Evolutionary conservation across 2,329 filamentous ascomycete species (phyloP).

Genomic region (Cytospora chrysosperma): DNA sequence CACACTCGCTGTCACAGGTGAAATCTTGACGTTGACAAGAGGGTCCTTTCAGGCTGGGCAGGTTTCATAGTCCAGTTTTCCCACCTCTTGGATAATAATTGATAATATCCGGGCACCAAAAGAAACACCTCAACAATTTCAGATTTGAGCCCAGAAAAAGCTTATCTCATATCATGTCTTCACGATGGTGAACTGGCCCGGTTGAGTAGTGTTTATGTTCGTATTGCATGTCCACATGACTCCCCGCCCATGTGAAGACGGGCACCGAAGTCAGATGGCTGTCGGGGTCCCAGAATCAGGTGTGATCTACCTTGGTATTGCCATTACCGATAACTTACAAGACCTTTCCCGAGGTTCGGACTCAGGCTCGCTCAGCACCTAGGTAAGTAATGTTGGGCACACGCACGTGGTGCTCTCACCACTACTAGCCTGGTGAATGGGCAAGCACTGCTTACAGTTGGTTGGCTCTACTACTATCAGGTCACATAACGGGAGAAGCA

Average conservation of each 20-base stretch:
- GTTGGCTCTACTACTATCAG: neutral
- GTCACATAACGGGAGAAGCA: neutral
- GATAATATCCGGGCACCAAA: neutral
- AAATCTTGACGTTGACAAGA: neutral
- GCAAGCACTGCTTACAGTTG: neutral
- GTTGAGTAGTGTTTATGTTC: neutral
- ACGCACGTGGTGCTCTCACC: neutral
- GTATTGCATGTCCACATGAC: neutral
- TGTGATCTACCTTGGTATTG: neutral
- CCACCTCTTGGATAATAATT: neutral
- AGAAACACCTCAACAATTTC: neutral
- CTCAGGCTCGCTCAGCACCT: neutral
- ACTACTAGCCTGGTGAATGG: neutral
- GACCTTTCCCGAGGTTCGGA: constrained; percentile 3
- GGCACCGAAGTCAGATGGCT: neutral
- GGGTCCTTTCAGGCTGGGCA: neutral
- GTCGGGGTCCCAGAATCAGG: neutral
- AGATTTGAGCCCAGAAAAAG: neutral
- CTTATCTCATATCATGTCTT: constrained; percentile 3
- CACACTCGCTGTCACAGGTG: neutral
- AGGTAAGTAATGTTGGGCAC: neutral
- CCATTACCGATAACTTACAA: neutral
- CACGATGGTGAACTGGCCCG: neutral
- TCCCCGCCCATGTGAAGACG: constrained; percentile 3
- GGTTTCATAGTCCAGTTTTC: neutral